These are phyloP conservation scores for Lactifluus volemus DNA, from an alignment of 768 basidiomycete species.

Conservation along the genomic window DNA sequence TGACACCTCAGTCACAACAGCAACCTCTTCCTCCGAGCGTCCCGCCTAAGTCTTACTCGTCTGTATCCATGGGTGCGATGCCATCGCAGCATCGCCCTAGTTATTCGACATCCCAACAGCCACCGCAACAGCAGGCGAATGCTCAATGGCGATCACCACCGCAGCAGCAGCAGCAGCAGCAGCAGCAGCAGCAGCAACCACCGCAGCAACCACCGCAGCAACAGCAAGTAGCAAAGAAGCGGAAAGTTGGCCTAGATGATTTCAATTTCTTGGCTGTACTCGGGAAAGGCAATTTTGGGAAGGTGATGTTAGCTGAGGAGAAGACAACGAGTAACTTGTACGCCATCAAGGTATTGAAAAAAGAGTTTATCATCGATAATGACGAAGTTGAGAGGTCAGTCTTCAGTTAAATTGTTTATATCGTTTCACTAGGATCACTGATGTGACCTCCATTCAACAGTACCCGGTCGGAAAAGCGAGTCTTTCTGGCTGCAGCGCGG, in stretches of 20 bases:
- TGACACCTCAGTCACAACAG: slow-evolving; percentile 13
- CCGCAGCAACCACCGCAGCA: slow-evolving; percentile 31
- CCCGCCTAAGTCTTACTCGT: slow-evolving; percentile 12
- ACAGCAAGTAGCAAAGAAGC: slow-evolving; percentile 38
- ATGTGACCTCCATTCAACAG: slow-evolving; percentile 32
- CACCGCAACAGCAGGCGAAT: slow-evolving; percentile 22
- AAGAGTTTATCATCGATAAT: slow-evolving; percentile 99
- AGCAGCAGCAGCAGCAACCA: slow-evolving; percentile 25
- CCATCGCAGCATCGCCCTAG: slow-evolving; percentile 11
- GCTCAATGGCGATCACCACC: slow-evolving; percentile 28
- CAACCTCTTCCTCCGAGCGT: slow-evolving; percentile 15
- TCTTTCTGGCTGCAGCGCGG: slow-evolving; percentile 92
- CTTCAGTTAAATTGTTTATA: not conserved
- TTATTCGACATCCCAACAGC: slow-evolving; percentile 2
- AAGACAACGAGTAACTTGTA: slow-evolving; percentile 83
- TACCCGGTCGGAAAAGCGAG: slow-evolving; percentile 97
- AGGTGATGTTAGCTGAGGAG: slow-evolving; percentile 99
- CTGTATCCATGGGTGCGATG: not conserved
- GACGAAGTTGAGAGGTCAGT: slow-evolving; percentile 96
- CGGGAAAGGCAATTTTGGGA: slow-evolving; percentile 99
- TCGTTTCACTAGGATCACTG: not conserved
- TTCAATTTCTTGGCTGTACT: slow-evolving; percentile 99
- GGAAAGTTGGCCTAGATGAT: slow-evolving; percentile 94
- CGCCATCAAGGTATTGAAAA: slow-evolving; percentile 99
- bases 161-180: slow-evolving; percentile 29